Evolutionary conservation across 2,329 filamentous ascomycete genomes (phyloP).

Genomic region (Monosporascus sp.): DNA sequence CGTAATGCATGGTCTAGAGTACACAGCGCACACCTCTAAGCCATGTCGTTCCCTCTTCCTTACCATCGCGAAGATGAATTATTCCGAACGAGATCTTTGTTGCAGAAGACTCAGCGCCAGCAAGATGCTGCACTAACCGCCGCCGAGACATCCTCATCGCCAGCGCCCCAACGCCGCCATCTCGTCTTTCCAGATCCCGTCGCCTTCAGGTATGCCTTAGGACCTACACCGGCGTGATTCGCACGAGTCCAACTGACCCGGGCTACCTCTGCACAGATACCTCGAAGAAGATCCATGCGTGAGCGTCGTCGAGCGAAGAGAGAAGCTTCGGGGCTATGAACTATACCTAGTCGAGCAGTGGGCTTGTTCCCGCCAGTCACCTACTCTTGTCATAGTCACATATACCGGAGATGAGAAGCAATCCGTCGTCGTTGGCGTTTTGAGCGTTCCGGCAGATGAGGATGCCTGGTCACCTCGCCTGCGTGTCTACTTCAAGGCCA

Average conservation of each 20-base stretch:
- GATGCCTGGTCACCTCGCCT: slow-evolving; percentile 72
- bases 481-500: slow-evolving; percentile 77
- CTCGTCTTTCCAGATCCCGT: slow-evolving; percentile 56
- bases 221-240: not conserved
- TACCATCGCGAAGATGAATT: slow-evolving; percentile 33
- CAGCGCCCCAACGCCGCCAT: slow-evolving; percentile 32
- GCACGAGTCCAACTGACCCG: not conserved
- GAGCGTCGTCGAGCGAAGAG: slow-evolving; percentile 65
- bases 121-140: slow-evolving; percentile 18
- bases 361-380: slow-evolving; percentile 86
- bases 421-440: slow-evolving; percentile 69
- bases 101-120: slow-evolving; percentile 21
- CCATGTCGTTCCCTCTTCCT: slow-evolving; percentile 27
- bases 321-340: slow-evolving; percentile 75
- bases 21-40: slow-evolving; percentile 8
- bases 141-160: slow-evolving; percentile 16
- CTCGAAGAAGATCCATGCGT: slow-evolving; percentile 81
- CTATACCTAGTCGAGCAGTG: slow-evolving; percentile 95
- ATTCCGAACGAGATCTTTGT: slow-evolving; percentile 26
- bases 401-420: slow-evolving; percentile 85
- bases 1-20: slow-evolving; percentile 13
- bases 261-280: slow-evolving; percentile 43
- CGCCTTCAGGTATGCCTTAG: slow-evolving; percentile 42
- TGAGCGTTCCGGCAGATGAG: slow-evolving; percentile 78
- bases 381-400: slow-evolving; percentile 86